Base-by-base conservation (phyloP, 805 yeast species). In the Ogataea chonburiensis region DNA sequence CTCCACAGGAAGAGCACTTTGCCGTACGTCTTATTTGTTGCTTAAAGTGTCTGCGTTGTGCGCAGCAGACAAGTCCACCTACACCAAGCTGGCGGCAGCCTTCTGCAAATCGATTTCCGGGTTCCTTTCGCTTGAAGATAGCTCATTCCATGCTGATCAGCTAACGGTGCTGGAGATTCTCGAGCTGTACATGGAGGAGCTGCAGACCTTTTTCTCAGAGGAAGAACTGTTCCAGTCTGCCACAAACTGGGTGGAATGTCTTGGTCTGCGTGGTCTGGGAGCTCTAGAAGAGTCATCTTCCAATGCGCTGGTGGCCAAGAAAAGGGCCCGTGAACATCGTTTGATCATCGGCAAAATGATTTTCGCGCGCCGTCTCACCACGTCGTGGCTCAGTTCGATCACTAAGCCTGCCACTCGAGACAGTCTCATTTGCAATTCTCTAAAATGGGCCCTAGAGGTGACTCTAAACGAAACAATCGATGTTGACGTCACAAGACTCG, bases 401-500 rank as follows among this genome's bases (percentile, higher is more conserved):
- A 46, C 53, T 21, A 52, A 40, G 7, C 6, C 18, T 2, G 26
- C 23, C 38, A 63, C 47, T 8, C 48, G 70, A 31, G 60, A 61
- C 9, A 45, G 55, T 7, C 67, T 82, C 50, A 58, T 77, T 20
- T 56, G 68, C 11, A 60, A 66, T 28, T 53, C 78, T 17, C 67
- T 80, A 7, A 64, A 64, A 17, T 75, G 85, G 81, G 60, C 80
- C 0, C 63, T 81, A 59, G 77, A 77, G 35, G 75, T 81, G 7
- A 70, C 78, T 27, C 52, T 66, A 23, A 71, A 75, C 5, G 68
- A 72, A 1, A 60, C 61, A 13, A 49, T 61, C 27, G 84, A 76
- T 49, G 47, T 77, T 16, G 85, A 78, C 28, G 73, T 82, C 12
- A 55, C 79, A 1, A 70, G 94, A 57, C 61, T 84, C 44, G 82